phyloP scores from a whole-genome alignment of 164 flowering plant genomes.

The Berberis thunbergii region DNA sequence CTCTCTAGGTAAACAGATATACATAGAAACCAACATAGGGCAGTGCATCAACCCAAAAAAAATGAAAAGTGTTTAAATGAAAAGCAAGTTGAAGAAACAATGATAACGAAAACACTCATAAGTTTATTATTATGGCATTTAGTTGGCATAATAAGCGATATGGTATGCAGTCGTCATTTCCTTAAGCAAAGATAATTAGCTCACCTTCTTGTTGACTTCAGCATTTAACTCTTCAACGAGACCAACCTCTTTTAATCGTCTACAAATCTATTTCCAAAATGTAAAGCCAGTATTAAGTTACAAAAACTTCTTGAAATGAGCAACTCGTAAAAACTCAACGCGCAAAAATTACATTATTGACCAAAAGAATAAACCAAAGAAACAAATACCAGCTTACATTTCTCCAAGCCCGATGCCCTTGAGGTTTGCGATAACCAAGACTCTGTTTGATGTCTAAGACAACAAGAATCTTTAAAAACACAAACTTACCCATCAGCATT shows the following conservation, averaged over 20 bases:
- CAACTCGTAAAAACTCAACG: neutral
- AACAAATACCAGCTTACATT: slow-evolving; percentile 29
- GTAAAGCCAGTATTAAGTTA: slow-evolving; percentile 2
- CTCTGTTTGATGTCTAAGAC: slow-evolving; percentile 68
- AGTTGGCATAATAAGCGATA: neutral
- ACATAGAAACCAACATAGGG: no score
- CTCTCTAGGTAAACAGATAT: no score
- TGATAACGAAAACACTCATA: no score
- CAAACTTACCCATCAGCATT: slow-evolving; percentile 5
- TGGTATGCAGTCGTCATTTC: neutral
- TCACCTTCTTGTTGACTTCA: slow-evolving; percentile 61
- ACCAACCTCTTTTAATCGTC: slow-evolving; percentile 59
- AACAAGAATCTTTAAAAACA: slow-evolving; percentile 60
- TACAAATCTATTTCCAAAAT: slow-evolving; percentile 38
- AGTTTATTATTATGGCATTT: no score
- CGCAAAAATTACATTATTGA: neutral
- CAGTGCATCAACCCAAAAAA: no score
- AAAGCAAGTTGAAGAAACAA: no score
- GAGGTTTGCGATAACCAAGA: slow-evolving; percentile 54
- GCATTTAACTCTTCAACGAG: slow-evolving; percentile 66
- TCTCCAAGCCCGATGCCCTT: slow-evolving; percentile 81
- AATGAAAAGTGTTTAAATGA: no score
- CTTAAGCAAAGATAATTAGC: slow-evolving; percentile 1
- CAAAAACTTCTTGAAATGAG: slow-evolving; percentile 2
- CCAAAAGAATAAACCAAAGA: no score